A percentile compares a stretch with the other conserved stretches of the same genome.
Evolutionary conservation across 371 early-diverging fungal species (phyloP).

Genomic region (Mucor piriformis): DNA sequence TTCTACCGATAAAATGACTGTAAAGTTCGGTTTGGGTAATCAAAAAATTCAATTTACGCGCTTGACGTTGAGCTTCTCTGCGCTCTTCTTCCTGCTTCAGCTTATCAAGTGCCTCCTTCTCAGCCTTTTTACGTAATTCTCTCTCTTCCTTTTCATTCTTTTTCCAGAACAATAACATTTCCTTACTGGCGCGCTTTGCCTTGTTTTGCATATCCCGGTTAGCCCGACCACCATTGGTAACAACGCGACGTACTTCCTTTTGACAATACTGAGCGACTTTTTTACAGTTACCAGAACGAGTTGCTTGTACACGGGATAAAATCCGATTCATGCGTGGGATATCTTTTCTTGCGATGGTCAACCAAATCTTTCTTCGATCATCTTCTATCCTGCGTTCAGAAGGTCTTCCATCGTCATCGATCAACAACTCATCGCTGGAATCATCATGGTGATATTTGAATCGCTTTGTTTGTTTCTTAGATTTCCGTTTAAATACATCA

Average conservation of each 20-base stretch:
- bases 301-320: constrained; percentile 54
- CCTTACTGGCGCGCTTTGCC: constrained; percentile 49
- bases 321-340: constrained; percentile 59
- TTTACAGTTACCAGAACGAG: constrained; percentile 61
- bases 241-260: constrained; percentile 56
- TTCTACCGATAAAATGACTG: constrained; percentile 93
- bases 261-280: constrained; percentile 64
- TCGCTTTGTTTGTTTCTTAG: not conserved
- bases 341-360: constrained; percentile 50
- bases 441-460: constrained; percentile 9
- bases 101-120: constrained; percentile 87
- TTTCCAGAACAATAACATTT: constrained; percentile 87
- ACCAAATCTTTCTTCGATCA: constrained; percentile 43
- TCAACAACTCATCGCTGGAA: constrained; percentile 3
- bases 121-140: constrained; percentile 89
- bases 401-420: not conserved
- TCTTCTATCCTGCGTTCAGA: constrained; percentile 32
- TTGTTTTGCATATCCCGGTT: constrained; percentile 49
- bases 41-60: constrained; percentile 94
- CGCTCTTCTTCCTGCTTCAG: constrained; percentile 86
- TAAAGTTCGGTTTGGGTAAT: constrained; percentile 97
- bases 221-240: constrained; percentile 49
- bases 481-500: constrained; percentile 2
- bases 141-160: constrained; percentile 89
- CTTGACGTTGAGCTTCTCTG: constrained; percentile 89